Evolutionary conservation across 2,329 filamentous ascomycete species (phyloP), one percentile per base, ranked within the genome.

Genomic region (Cladobotryum protrusum): DNA sequence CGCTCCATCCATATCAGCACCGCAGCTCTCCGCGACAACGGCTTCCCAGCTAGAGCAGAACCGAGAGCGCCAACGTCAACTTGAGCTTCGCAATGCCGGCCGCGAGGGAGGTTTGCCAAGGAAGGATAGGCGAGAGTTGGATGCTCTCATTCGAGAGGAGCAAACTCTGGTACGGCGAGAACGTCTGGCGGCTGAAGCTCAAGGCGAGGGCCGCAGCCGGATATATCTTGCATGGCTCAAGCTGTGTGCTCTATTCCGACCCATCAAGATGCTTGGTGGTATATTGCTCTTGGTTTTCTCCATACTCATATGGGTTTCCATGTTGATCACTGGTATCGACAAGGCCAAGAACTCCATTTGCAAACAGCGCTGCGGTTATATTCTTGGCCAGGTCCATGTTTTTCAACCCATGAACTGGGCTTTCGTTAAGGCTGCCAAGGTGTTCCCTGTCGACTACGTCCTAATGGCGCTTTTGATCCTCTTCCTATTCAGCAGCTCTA

Each of bases 351-450:
- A 97, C 72, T 96, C 91, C 3, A 74, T 95, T 55, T 99, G 93
- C 79, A 92, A 93, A 67, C 75, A 83, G 52, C 84, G 82, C 59
- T 99, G 93, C 65, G 93, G 93, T 54, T 99, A 96, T 69, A 87
- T 97, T 45, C 78, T 99, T 4, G 89, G 85, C 40, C 78, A 76
- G 63, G 87, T 95, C 66, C 89, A 95, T 66, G 83, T 97, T 59
- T 95, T 96, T 74, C 93, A 99, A 66, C 93, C 93, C 1, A 75
- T 96, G 63, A 97, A 99, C 72, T 95, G 86, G 80, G 74, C 95
- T 50, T 69, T 70, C 49, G 83, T 95, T 56, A 78, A 87, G 68
- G 81, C 89, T 0, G 86, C 91, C 42, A 86, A 82, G 60, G 82
- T 86, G 2, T 97, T 96, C 72, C 93, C 93, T 0, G 76, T 95